phyloP scores from a whole-genome alignment of 345 rosid species.

The Murraya koenigii region DNA sequence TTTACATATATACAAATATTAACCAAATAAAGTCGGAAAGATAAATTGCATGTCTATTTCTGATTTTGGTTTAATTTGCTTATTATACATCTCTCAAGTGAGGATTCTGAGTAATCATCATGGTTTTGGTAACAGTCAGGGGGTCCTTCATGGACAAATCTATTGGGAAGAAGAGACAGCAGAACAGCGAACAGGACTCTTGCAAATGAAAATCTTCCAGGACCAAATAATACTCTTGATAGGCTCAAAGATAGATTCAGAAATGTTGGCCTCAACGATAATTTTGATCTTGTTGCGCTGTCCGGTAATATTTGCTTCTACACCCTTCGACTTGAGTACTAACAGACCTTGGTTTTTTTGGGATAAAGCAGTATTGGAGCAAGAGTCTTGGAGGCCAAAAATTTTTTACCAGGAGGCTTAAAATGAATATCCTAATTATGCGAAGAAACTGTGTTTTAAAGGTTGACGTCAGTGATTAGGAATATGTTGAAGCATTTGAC shows the following conservation, averaged over 20 bases:
- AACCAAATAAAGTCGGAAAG: too few species aligned
- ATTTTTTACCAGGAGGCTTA: too few species aligned
- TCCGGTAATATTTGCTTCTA: constrained; percentile 9
- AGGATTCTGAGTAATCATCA: background rate
- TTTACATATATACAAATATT: too few species aligned
- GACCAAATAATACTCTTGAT: background rate
- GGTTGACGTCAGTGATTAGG: background rate
- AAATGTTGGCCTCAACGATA: constrained; percentile 22
- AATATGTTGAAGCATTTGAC: background rate
- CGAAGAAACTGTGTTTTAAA: too few species aligned
- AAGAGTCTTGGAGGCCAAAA: too few species aligned
- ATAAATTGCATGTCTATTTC: too few species aligned
- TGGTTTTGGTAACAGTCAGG: constrained; percentile 19
- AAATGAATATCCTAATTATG: too few species aligned
- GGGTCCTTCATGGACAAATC: constrained; percentile 32
- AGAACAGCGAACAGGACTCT: constrained; percentile 22
- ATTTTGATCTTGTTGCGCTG: constrained; percentile 24
- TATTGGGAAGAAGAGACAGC: constrained; percentile 37
- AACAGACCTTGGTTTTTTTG: too few species aligned
- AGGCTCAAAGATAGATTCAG: constrained; percentile 11
- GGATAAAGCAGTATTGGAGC: too few species aligned
- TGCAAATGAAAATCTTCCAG: constrained; percentile 18
- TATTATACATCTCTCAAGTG: too few species aligned
- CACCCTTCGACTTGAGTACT: too few species aligned
- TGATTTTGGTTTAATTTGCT: too few species aligned